phyloP scores from a whole-genome alignment of 2,329 filamentous ascomycete genomes.

The Claviceps spartinae region DNA sequence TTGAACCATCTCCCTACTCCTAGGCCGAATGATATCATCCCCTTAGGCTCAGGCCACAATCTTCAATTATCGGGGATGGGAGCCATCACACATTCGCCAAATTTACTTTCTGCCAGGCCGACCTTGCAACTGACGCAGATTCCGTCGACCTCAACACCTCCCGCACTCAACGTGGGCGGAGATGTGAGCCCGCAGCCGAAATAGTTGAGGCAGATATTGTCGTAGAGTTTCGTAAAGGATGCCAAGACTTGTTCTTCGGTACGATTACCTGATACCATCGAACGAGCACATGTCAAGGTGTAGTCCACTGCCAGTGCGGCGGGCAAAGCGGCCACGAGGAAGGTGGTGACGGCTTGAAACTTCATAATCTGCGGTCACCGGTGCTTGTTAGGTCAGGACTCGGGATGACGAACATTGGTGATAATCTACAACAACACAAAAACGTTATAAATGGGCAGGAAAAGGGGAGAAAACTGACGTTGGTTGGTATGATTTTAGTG shows the following conservation, averaged over 20 bases:
- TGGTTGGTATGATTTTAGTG: too few species aligned
- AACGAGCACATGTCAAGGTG: neutral
- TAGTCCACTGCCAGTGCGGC: neutral
- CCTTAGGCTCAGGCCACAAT: too few species aligned
- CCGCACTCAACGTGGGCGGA: neutral
- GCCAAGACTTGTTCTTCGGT: neutral
- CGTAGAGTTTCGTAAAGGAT: neutral
- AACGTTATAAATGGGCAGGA: too few species aligned
- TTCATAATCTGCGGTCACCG: neutral
- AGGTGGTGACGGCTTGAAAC: neutral
- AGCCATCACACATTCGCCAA: neutral
- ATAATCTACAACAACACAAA: too few species aligned
- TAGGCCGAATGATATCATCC: too few species aligned
- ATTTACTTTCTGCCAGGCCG: neutral
- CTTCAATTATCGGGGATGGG: neutral
- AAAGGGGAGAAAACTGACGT: too few species aligned
- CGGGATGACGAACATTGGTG: too few species aligned
- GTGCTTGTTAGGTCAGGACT: too few species aligned
- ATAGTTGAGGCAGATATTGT: neutral
- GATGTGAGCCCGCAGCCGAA: neutral
- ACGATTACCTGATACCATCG: neutral
- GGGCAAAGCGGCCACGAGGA: too few species aligned
- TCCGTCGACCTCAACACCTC: neutral
- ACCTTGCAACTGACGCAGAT: neutral
- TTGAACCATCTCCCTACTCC: too few species aligned